phyloP scores from a whole-genome alignment of 2,329 filamentous ascomycete species.

The Hypoxylon sp. region DNA sequence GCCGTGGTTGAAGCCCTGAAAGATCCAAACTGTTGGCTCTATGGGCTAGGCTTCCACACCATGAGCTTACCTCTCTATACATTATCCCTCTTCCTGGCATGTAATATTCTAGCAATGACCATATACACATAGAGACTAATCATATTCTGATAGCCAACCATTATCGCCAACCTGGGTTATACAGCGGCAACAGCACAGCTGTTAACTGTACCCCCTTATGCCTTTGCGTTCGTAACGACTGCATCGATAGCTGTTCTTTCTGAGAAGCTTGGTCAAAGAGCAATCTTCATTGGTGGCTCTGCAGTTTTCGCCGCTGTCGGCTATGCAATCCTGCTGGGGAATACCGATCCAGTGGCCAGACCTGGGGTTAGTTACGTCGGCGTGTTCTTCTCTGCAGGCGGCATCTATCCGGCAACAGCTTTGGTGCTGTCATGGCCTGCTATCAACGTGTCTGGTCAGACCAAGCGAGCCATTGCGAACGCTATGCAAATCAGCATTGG shows the following conservation, averaged over 20 bases:
- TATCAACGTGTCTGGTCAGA: conserved; percentile 78
- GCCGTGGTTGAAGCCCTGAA: conserved; percentile 73
- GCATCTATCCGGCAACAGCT: conserved; percentile 75
- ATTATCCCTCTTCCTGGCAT: conserved; percentile 66
- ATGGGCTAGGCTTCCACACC: conserved; percentile 78
- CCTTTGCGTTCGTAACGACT: conserved; percentile 71
- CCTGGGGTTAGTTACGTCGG: conserved; percentile 72
- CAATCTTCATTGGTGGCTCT: conserved; percentile 73
- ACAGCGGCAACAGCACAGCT: conserved; percentile 67
- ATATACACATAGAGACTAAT: conserved; percentile 20
- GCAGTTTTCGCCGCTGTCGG: conserved; percentile 70
- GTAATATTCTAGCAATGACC: conserved; percentile 31
- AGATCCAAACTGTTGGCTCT: conserved; percentile 80
- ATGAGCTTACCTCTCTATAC: conserved; percentile 75
- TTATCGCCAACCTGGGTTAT: conserved; percentile 68
- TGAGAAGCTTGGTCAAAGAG: conserved; percentile 68
- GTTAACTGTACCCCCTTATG: conserved; percentile 74
- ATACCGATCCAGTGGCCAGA: conserved; percentile 58
- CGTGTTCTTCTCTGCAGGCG: conserved; percentile 73
- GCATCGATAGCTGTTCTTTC: conserved; percentile 70
- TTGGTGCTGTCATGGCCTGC: conserved; percentile 77
- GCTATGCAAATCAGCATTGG: conserved; percentile 80
- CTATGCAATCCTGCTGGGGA: conserved; percentile 71
- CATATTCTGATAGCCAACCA: conserved; percentile 58
- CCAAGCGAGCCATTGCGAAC: conserved; percentile 76